phyloP scores from a whole-genome alignment of 495 filamentous ascomycete genomes.

The Aspergillus nidulans region DNA sequence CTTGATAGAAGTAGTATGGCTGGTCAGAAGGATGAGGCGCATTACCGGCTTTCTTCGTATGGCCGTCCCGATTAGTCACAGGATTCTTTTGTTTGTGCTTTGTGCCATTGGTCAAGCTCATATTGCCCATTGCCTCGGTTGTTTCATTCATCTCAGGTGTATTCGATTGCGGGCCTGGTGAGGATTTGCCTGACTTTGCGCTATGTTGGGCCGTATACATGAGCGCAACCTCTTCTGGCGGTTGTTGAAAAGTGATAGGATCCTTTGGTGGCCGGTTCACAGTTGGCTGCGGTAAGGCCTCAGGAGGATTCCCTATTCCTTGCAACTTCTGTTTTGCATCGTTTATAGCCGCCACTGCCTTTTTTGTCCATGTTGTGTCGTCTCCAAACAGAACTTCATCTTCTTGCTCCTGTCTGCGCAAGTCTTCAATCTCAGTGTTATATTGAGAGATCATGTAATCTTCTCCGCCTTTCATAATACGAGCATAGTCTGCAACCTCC shows the following conservation, averaged over 20 bases:
- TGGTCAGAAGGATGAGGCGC: conserved; percentile 32
- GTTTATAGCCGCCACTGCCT: conserved; percentile 66
- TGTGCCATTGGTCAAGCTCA: conserved; percentile 19
- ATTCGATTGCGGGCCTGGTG: conserved; percentile 18
- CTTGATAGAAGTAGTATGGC: conserved; percentile 81
- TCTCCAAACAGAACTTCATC: conserved; percentile 93
- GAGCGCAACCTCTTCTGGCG: conserved; percentile 43
- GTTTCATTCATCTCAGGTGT: conserved; percentile 19
- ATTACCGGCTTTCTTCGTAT: conserved; percentile 26
- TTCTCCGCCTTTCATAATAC: conserved; percentile 91
- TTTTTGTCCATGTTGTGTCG: conserved; percentile 85
- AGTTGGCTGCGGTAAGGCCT: conserved; percentile 44
- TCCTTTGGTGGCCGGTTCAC: conserved; percentile 42
- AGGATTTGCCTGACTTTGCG: conserved; percentile 38
- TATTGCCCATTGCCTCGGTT: conserved; percentile 25
- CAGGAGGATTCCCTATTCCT: conserved; percentile 69
- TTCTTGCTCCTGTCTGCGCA: conserved; percentile 72
- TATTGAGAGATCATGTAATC: conserved; percentile 81
- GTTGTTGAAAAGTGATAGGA: conserved; percentile 45
- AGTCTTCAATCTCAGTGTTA: conserved; percentile 67
- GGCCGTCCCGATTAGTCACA: conserved; percentile 13
- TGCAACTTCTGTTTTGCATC: conserved; percentile 68
- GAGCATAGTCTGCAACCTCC: conserved; percentile 89
- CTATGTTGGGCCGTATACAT: conserved; percentile 52
- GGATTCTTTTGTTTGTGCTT: conserved; percentile 24